A percentile compares a stretch with the other conserved stretches of the same genome.
Evolutionary conservation across 345 rosid species (phyloP).

Genomic region (Gossypium turneri): DNA sequence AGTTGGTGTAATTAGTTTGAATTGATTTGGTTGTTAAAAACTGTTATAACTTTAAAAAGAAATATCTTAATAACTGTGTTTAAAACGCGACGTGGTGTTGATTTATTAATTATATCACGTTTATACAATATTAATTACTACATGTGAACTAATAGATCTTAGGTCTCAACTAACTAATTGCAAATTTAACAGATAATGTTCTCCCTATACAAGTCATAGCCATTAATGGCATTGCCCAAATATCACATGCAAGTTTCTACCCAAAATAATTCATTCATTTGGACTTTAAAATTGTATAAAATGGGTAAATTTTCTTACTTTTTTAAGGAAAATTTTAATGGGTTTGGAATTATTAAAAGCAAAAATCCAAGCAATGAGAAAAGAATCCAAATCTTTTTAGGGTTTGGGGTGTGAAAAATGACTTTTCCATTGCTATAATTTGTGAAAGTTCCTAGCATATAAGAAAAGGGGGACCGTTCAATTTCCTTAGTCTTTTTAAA

Average conservation of each 20-base stretch:
- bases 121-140: background rate
- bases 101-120: background rate
- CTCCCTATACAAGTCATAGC: background rate
- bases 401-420: no score
- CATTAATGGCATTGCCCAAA: background rate
- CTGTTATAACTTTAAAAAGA: background rate
- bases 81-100: background rate
- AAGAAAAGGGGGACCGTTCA: no score
- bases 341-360: no score
- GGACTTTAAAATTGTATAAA: background rate
- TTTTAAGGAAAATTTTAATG: no score
- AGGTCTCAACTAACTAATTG: background rate
- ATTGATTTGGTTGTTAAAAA: no score
- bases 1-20: no score
- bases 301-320: background rate
- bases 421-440: no score
- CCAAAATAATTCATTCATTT: background rate
- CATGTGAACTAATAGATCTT: background rate
- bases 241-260: background rate
- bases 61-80: background rate
- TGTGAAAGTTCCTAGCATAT: no score
- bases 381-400: no score
- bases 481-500: no score
- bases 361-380: no score
- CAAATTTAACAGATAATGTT: background rate